phyloP scores from a whole-genome alignment of 768 basidiomycete species.

The Chlorophyllum brunneum region DNA sequence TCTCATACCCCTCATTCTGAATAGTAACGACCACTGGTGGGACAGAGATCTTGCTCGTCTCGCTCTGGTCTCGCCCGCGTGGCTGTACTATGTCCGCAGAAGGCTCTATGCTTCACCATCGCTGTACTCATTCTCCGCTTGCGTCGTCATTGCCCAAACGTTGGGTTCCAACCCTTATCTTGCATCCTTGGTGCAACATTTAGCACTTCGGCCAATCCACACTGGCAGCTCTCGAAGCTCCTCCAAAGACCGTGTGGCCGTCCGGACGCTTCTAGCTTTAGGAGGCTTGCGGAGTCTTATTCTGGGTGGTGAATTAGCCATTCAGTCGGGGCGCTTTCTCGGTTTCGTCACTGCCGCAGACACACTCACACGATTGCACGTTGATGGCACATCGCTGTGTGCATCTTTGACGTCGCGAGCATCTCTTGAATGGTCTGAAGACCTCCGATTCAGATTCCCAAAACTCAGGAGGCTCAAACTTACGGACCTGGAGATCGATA shows the following conservation, averaged over 20 bases:
- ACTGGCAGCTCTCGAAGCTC: constrained; percentile 4
- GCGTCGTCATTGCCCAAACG: constrained; percentile 37
- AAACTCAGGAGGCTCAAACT: constrained; percentile 39
- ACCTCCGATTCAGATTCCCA: constrained; percentile 41
- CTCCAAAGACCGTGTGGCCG: constrained; percentile 24
- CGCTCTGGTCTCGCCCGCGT: constrained; percentile 45
- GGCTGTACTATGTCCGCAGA: constrained; percentile 40
- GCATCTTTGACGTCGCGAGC: constrained; percentile 24
- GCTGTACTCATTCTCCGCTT: constrained; percentile 37
- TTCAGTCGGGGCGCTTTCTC: constrained; percentile 45
- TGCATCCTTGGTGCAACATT: constrained; percentile 31
- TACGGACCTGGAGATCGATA: constrained; percentile 39
- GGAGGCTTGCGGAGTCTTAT: constrained; percentile 38
- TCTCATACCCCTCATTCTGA: constrained; percentile 49
- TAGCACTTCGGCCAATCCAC: constrained; percentile 37
- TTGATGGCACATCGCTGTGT: constrained; percentile 40
- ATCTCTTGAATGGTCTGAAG: constrained; percentile 53
- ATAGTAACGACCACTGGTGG: constrained; percentile 50
- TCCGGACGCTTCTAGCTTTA: constrained; percentile 39
- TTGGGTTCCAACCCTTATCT: constrained; percentile 34
- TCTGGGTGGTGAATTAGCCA: constrained; percentile 45
- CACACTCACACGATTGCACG: constrained; percentile 35
- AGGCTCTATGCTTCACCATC: constrained; percentile 42
- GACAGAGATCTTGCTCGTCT: constrained; percentile 44
- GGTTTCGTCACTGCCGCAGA: constrained; percentile 37